A percentile compares a stretch with the other conserved stretches of the same genome.
Evolutionary conservation across 169 alveolate species (phyloP).

Genomic region (Eimeria praecox): DNA sequence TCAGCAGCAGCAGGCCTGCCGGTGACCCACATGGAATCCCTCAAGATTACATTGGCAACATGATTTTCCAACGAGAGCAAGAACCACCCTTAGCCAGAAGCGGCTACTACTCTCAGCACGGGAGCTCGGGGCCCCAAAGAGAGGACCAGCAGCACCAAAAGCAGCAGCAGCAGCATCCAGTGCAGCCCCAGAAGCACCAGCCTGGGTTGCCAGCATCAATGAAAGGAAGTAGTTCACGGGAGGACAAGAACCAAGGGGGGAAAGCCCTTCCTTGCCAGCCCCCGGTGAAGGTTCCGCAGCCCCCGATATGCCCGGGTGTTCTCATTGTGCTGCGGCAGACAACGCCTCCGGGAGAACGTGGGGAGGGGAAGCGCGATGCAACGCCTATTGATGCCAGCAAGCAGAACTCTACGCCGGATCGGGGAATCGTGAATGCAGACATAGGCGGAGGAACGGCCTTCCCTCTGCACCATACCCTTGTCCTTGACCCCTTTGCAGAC

Average conservation of each 20-base stretch:
- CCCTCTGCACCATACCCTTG: neutral
- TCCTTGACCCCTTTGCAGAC: neutral
- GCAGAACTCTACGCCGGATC: neutral
- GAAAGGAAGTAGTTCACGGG: neutral
- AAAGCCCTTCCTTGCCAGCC: neutral
- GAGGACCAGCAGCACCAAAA: neutral
- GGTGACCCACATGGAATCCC: neutral
- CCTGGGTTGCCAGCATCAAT: neutral
- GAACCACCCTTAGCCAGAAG: neutral
- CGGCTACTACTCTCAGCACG: neutral
- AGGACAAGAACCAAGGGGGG: neutral
- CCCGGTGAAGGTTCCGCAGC: neutral
- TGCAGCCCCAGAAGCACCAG: conserved; percentile 7
- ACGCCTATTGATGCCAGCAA: neutral
- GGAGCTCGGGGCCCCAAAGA: neutral
- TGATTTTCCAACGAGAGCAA: neutral
- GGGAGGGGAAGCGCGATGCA: neutral
- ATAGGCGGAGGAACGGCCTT: neutral
- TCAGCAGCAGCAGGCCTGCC: neutral
- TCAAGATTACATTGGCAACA: neutral
- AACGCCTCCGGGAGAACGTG: neutral
- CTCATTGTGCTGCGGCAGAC: neutral
- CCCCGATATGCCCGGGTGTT: neutral
- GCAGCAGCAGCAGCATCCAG: neutral
- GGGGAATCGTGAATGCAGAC: neutral